Conservation (phyloP, 2,329 filamentous ascomycete species). For the Botrytis paeoniae region DNA sequence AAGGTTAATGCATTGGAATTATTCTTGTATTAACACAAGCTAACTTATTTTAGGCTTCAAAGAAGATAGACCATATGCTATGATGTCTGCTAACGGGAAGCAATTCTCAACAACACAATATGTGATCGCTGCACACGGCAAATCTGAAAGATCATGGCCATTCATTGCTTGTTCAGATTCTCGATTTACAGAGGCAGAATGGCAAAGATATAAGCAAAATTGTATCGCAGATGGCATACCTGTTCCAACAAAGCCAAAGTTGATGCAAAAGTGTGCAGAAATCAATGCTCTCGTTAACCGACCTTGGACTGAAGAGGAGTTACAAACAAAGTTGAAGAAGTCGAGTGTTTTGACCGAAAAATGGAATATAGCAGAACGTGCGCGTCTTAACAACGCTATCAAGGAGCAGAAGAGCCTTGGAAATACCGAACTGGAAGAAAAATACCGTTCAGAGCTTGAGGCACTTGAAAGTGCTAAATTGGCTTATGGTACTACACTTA, state of each 20-base stretch:
- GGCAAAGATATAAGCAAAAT: slow-evolving; percentile 74
- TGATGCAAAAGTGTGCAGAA: slow-evolving; percentile 71
- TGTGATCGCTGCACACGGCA: slow-evolving; percentile 75
- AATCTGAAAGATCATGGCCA: slow-evolving; percentile 78
- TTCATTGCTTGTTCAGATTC: slow-evolving; percentile 89
- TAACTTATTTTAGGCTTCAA: slow-evolving; percentile 60
- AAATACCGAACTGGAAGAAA: slow-evolving; percentile 55
- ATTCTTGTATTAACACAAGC: slow-evolving; percentile 20
- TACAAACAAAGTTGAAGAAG: slow-evolving; percentile 73
- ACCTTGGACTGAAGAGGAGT: slow-evolving; percentile 77
- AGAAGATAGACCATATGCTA: slow-evolving; percentile 77
- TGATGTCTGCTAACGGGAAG: slow-evolving; percentile 71
- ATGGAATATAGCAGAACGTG: slow-evolving; percentile 64
- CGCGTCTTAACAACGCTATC: slow-evolving; percentile 61
- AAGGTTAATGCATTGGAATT: slow-evolving; percentile 52
- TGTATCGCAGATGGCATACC: slow-evolving; percentile 69
- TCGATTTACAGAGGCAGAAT: slow-evolving; percentile 78
- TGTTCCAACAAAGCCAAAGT: slow-evolving; percentile 67
- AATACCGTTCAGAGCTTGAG: slow-evolving; percentile 59
- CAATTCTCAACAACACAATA: slow-evolving; percentile 84
- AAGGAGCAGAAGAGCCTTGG: slow-evolving; percentile 63
- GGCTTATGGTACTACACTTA: slow-evolving; percentile 67
- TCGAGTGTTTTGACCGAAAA: slow-evolving; percentile 66
- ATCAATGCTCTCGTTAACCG: slow-evolving; percentile 79
- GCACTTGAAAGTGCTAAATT: slow-evolving; percentile 65